These are phyloP conservation scores for Phytophthora nicotianae DNA, from an alignment of 352 stramenopile genomes.

Conservation along the genomic window DNA sequence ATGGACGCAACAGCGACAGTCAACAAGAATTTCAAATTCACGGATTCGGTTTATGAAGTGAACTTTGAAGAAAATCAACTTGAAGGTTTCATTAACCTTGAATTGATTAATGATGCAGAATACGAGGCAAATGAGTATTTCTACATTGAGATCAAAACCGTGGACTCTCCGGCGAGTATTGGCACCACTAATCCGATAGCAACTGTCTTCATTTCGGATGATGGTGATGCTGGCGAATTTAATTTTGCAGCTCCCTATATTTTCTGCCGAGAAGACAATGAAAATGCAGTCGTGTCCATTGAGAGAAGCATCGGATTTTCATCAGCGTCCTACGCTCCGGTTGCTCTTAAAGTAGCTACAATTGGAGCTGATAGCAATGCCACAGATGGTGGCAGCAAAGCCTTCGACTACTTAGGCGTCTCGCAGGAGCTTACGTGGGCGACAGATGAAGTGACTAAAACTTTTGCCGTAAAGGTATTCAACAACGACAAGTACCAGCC, in stretches of 20 bases:
- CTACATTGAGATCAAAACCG: conserved; percentile 56
- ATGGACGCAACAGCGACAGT: conserved; percentile 55
- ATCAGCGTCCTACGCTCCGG: conserved; percentile 63
- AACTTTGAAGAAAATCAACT: conserved; percentile 56
- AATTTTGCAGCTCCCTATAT: conserved; percentile 57
- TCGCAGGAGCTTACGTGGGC: conserved; percentile 61
- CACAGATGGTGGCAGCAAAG: conserved; percentile 59
- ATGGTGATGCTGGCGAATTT: conserved; percentile 67
- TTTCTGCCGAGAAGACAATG: conserved; percentile 73
- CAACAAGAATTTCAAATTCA: conserved; percentile 67
- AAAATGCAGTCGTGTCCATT: conserved; percentile 61
- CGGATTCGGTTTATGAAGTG: conserved; percentile 42
- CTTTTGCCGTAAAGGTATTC: conserved; percentile 67
- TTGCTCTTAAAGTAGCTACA: conserved; percentile 57
- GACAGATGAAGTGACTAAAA: conserved; percentile 57
- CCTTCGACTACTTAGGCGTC: conserved; percentile 65
- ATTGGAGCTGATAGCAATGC: conserved; percentile 58
- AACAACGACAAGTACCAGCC: conserved; percentile 75
- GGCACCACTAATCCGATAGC: conserved; percentile 33
- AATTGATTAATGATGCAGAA: conserved; percentile 60
- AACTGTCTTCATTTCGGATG: conserved; percentile 61
- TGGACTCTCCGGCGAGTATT: conserved; percentile 42
- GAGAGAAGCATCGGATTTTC: conserved; percentile 53
- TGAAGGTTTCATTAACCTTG: conserved; percentile 48
- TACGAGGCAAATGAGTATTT: conserved; percentile 77